Evolutionary conservation across 2,329 filamentous ascomycete species (phyloP).

Genomic region (Penicillium psychrosexuale): DNA sequence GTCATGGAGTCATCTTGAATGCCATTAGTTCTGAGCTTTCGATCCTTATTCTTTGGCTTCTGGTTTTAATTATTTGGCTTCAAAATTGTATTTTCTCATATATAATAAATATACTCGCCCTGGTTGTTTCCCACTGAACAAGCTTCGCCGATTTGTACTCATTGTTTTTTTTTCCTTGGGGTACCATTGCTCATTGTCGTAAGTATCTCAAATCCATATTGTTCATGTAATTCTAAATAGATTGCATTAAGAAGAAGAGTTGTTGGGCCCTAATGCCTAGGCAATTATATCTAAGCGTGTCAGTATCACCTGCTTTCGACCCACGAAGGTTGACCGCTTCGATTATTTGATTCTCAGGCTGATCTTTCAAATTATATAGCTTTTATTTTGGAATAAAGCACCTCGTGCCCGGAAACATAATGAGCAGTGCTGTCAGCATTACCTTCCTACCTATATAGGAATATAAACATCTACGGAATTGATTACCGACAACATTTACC

Average conservation of each 20-base stretch:
- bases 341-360: too few relatives aligned
- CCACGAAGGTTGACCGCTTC: not conserved
- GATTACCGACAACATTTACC: not conserved
- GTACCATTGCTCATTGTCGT: too few relatives aligned
- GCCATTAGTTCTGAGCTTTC: not conserved
- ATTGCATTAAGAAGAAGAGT: not conserved
- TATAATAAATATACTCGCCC: not conserved
- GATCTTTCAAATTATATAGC: accelerated
- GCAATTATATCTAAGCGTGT: not conserved
- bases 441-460: not conserved
- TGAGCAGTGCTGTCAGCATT: not conserved
- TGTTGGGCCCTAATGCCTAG: too few relatives aligned
- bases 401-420: not conserved
- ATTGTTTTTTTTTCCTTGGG: not conserved
- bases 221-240: too few relatives aligned
- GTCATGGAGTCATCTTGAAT: not conserved
- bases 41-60: not conserved
- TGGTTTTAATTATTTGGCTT: not conserved
- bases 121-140: not conserved
- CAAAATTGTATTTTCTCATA: not conserved
- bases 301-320: not conserved
- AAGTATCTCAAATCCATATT: too few relatives aligned
- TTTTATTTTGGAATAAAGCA: too few relatives aligned
- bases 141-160: not conserved
- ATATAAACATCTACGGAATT: not conserved